Conservation (phyloP, 1,284 basidiomycete species). For the Microbotryum lychnidis-dioicae region DNA sequence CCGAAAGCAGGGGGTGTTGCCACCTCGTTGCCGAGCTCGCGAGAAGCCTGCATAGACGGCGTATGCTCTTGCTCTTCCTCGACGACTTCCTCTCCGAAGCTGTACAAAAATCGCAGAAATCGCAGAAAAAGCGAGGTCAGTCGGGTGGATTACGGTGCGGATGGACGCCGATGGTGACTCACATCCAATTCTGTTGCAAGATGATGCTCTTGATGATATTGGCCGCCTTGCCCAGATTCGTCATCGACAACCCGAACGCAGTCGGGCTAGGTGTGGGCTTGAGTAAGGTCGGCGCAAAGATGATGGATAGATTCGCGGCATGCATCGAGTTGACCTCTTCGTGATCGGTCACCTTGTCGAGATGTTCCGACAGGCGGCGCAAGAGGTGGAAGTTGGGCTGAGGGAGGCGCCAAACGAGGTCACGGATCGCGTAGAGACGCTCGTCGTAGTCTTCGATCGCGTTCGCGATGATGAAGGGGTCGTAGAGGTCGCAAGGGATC, state of each 20-base stretch:
- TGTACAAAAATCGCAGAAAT: no score
- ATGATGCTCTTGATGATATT: conserved; percentile 68
- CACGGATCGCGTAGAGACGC: conserved; percentile 55
- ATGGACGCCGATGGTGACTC: background rate
- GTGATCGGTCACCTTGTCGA: conserved; percentile 73
- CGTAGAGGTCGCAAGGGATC: conserved; percentile 61
- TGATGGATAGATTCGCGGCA: conserved; percentile 66
- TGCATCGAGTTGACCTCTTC: conserved; percentile 81
- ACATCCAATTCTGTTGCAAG: conserved; percentile 45
- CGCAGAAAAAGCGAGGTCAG: no score
- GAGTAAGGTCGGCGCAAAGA: conserved; percentile 65
- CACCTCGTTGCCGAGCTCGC: no score
- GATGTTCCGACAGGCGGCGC: conserved; percentile 64
- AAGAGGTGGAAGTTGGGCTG: conserved; percentile 63
- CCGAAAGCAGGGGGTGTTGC: no score
- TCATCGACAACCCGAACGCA: conserved; percentile 63
- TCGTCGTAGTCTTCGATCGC: conserved; percentile 60
- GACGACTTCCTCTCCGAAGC: no score
- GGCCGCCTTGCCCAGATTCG: conserved; percentile 66
- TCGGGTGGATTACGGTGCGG: no score
- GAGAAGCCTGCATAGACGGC: no score
- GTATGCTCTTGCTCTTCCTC: no score
- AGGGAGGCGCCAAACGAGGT: conserved; percentile 59
- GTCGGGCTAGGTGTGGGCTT: conserved; percentile 50
- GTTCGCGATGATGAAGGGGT: conserved; percentile 57